Evolutionary conservation across 352 stramenopile species (phyloP), one percentile per base, ranked within the genome.

Genomic region (Globisporangium okanoganense): DNA sequence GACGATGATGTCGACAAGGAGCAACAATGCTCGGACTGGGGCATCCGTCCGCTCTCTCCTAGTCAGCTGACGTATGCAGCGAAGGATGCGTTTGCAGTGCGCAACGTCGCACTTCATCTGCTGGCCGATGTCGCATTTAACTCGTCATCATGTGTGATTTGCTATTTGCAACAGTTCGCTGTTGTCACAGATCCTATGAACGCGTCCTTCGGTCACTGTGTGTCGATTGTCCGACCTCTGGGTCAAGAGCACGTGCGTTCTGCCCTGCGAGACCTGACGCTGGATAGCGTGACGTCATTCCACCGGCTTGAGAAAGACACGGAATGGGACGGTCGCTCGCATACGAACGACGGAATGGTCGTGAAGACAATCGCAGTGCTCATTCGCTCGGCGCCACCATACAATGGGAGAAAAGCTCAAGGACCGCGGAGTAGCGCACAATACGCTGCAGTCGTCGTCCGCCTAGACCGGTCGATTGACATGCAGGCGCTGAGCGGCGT

Each of bases 321-420:
- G 14, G 47, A 47, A 25, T 74, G 57, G 57, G 62, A 71, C 3
- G 40, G 50, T 14, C 64, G 56, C 16, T 51, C 55, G 16, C 43
- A 48, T 4, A 52, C 58, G 1, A 59, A 69, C 0, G 47, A 58
- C 18, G 72, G 79, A 4, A 22, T 82, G 27, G 45, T 91, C 2
- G 78, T 89, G 47, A 91, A 89, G 60, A 91, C 73, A 3, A 87
- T 91, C 56, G 82, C 82, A 5, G 41, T 88, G 2, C 24, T 76
- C 9, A 38, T 82, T 60, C 66, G 66, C 24, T 67, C 47, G 27
- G 29, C 16, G 60, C 33, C 13, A 14, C 8, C 24, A 35, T 6
- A 3, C n/a, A 35, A 9, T 24, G 14, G 33, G 2, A 50, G 9
- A 16, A 25, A 50, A 20, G 16, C 5, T 31, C 44, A 31, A 31